Percentiles rank a stretch among this genome's conserved stretches.
Evolutionary conservation across 2,329 filamentous ascomycete genomes (phyloP).

Genomic region (Bipolaris victoriae): DNA sequence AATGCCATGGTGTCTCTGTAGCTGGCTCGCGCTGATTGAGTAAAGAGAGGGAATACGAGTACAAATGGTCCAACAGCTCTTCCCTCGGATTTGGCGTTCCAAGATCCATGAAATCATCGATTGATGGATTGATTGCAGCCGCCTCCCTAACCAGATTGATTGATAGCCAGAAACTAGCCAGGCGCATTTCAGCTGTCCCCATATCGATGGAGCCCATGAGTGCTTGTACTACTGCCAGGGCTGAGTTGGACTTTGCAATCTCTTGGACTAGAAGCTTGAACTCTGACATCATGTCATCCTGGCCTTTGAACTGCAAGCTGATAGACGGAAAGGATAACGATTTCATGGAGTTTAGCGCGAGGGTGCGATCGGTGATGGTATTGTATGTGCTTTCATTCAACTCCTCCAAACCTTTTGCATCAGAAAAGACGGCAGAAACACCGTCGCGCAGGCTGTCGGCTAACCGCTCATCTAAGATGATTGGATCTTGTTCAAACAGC

Average conservation of each 20-base stretch:
- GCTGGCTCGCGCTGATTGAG: constrained; percentile 56
- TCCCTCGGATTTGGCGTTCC: constrained; percentile 38
- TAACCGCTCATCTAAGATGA: constrained; percentile 71
- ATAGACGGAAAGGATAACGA: constrained; percentile 63
- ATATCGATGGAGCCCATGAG: constrained; percentile 69
- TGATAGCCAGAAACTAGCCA: constrained; percentile 81
- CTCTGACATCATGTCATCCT: constrained; percentile 67
- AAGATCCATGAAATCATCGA: constrained; percentile 71
- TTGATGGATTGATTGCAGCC: constrained; percentile 57
- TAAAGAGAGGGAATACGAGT: constrained; percentile 69
- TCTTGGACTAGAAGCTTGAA: constrained; percentile 67
- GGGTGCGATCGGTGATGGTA: constrained; percentile 18
- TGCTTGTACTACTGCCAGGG: constrained; percentile 63
- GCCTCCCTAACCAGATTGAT: constrained; percentile 71
- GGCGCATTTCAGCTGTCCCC: constrained; percentile 62
- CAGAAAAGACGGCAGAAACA: constrained; percentile 59
- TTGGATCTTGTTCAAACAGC: constrained; percentile 67
- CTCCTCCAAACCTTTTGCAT: constrained; percentile 35
- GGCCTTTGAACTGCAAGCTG: constrained; percentile 65
- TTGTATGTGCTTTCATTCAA: constrained; percentile 18
- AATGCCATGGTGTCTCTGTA: constrained; percentile 66
- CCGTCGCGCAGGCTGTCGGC: constrained; percentile 76
- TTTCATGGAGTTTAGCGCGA: constrained; percentile 22
- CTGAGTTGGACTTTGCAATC: constrained; percentile 54
- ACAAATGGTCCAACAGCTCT: constrained; percentile 65